These are phyloP conservation scores for Zygosaccharomyces pseudobailii DNA, from an alignment of 1,139 yeast species.

Conservation along the genomic window DNA sequence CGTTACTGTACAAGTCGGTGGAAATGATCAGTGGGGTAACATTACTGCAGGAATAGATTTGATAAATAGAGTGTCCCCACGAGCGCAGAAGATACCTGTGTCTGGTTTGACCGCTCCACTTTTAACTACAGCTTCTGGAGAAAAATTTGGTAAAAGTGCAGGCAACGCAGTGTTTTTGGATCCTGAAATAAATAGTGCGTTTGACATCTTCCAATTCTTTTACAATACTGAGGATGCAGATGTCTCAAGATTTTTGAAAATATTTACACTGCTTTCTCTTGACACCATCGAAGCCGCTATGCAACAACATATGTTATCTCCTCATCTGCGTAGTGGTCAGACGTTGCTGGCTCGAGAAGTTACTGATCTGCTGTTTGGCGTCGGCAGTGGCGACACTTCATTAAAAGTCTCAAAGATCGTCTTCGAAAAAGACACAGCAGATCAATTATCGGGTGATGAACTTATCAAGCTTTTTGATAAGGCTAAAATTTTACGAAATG, in stretches of 20 bases:
- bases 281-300: slow-evolving; percentile 51
- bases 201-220: slow-evolving; percentile 80
- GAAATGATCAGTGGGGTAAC: slow-evolving; percentile 98
- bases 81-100: slow-evolving; percentile 33
- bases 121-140: slow-evolving; percentile 83
- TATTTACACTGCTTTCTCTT: slow-evolving; percentile 74
- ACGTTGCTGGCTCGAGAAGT: slow-evolving; percentile 75
- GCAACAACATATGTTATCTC: slow-evolving; percentile 49
- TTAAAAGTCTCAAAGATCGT: slow-evolving; percentile 59
- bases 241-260: slow-evolving; percentile 60
- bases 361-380: slow-evolving; percentile 82
- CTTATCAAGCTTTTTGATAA: slow-evolving; percentile 54
- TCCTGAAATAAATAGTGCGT: slow-evolving; percentile 65
- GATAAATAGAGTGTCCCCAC: slow-evolving; percentile 54
- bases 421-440: slow-evolving; percentile 55
- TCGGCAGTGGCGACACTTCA: slow-evolving; percentile 62
- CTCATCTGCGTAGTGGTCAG: slow-evolving; percentile 69
- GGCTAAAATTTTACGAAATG: slow-evolving; percentile 53
- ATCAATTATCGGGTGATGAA: slow-evolving; percentile 47
- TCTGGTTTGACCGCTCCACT: slow-evolving; percentile 89
- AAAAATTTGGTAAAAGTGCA: slow-evolving; percentile 93
- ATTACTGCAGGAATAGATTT: slow-evolving; percentile 94
- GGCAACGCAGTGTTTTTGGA: slow-evolving; percentile 95
- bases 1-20: slow-evolving; percentile 84
- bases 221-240: slow-evolving; percentile 76